phyloP scores from a whole-genome alignment of 192 early-diverging fungal species.

The Kickxella alabastrina region DNA sequence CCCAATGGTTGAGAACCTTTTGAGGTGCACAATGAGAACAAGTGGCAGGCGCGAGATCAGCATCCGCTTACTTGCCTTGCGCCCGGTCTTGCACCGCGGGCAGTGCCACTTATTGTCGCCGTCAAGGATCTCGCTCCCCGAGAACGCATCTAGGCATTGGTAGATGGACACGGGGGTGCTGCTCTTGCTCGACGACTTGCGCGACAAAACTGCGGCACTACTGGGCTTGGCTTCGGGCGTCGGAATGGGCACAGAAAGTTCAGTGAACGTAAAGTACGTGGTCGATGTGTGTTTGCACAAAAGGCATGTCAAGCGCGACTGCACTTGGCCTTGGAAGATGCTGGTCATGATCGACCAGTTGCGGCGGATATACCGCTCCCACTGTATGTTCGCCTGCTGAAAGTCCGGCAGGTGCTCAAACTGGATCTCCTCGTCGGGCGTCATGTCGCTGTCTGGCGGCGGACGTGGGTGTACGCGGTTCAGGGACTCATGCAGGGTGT shows the following conservation, averaged over 20 bases:
- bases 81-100: conserved; percentile 69
- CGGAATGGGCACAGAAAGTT: conserved; percentile 87
- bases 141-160: conserved; percentile 83
- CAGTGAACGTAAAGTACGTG: conserved; percentile 90
- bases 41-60: conserved; percentile 77
- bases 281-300: conserved; percentile 41
- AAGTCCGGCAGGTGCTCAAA: conserved; percentile 68
- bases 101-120: conserved; percentile 92
- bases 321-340: conserved; percentile 76
- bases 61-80: conserved; percentile 73
- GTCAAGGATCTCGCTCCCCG: conserved; percentile 80
- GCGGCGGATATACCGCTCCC: conserved; percentile 66
- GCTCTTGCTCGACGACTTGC: conserved; percentile 7
- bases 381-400: conserved; percentile 59
- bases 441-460: conserved; percentile 42
- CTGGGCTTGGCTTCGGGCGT: conserved; percentile 30
- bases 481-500: conserved; percentile 88
- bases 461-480: conserved; percentile 60
- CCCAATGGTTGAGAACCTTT: conserved; percentile 90
- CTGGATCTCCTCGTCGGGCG: conserved; percentile 50
- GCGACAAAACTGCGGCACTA: conserved; percentile 8
- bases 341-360: conserved; percentile 85
- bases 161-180: conserved; percentile 49
- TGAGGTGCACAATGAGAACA: conserved; percentile 90
- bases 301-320: conserved; percentile 44